Evolutionary conservation across 169 alveolate genomes (phyloP).

Genomic region (Besnoitia besnoiti): DNA sequence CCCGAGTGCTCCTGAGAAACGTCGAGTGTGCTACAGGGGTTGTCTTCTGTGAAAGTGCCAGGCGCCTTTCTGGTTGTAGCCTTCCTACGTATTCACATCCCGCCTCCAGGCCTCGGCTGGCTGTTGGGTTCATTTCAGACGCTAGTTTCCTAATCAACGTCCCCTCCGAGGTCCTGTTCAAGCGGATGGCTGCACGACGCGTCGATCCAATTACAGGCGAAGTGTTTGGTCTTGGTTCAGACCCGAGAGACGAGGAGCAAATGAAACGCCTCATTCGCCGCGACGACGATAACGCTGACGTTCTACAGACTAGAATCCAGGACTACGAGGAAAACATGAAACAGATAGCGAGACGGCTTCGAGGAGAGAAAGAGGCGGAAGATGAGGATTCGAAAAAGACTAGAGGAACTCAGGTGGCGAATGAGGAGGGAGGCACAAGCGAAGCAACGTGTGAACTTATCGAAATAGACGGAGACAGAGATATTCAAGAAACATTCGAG

Average conservation of each 20-base stretch:
- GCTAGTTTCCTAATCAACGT: not conserved
- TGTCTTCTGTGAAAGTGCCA: too few species aligned
- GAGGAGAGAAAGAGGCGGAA: not conserved
- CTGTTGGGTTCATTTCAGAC: not conserved
- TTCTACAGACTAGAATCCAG: not conserved
- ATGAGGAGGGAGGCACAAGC: not conserved
- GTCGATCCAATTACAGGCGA: conserved; percentile 24
- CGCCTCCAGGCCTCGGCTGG: too few species aligned
- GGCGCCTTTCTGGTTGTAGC: too few species aligned
- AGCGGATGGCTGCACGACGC: conserved; percentile 39
- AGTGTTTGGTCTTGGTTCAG: conserved; percentile 22
- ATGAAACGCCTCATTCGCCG: not conserved
- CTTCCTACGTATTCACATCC: too few species aligned
- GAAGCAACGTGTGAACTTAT: not conserved
- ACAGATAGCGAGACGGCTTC: not conserved
- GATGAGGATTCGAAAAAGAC: not conserved
- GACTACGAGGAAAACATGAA: not conserved
- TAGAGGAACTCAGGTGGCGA: not conserved
- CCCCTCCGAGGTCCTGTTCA: not conserved
- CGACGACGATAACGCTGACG: conserved; percentile 9
- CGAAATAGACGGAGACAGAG: conserved; percentile 18
- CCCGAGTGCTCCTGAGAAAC: too few species aligned
- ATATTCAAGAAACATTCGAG: not conserved
- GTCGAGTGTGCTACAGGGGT: too few species aligned
- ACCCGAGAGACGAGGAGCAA: conserved; percentile 26